phyloP scores from a whole-genome alignment of 768 basidiomycete species.

The Podaxis sp. region DNA sequence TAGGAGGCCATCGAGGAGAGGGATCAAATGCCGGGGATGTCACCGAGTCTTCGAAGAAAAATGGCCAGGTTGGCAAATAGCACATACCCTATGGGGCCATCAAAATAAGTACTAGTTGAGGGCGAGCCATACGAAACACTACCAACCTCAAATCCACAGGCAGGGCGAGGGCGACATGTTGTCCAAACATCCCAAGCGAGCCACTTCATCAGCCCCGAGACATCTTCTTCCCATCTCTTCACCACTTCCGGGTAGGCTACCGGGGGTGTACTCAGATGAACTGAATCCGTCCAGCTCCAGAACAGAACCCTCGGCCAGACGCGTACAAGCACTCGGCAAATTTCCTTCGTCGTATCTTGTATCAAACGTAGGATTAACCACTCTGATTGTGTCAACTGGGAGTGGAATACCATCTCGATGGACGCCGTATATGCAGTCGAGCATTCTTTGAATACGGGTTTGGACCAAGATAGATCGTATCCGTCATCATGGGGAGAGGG shows the following conservation, averaged over 20 bases:
- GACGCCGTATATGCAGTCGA: background rate
- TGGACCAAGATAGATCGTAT: background rate
- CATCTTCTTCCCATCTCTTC: conserved; percentile 46
- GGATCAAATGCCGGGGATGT: background rate
- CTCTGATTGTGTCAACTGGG: background rate
- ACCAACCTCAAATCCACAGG: conserved; percentile 41
- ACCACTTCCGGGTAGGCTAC: conserved; percentile 16
- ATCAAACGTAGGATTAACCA: background rate
- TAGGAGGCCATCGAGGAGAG: background rate
- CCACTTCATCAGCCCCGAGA: conserved; percentile 40
- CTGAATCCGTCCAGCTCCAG: background rate
- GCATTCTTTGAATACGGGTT: background rate
- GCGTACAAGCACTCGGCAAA: background rate
- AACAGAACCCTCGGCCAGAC: background rate
- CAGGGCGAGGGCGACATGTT: conserved; percentile 40
- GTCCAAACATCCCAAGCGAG: conserved; percentile 51
- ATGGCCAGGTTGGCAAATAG: conserved; percentile 41
- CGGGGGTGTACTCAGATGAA: background rate
- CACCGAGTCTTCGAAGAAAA: conserved; percentile 15
- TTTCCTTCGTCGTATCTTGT: background rate
- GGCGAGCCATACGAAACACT: background rate
- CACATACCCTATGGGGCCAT: conserved; percentile 31
- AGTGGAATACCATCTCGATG: background rate
- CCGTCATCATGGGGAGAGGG: background rate
- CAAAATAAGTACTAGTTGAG: background rate